Evolutionary conservation across 257 asterid genomes (phyloP), one percentile per base, ranked within the genome.

Genomic region (Solanum raphanifolium): DNA sequence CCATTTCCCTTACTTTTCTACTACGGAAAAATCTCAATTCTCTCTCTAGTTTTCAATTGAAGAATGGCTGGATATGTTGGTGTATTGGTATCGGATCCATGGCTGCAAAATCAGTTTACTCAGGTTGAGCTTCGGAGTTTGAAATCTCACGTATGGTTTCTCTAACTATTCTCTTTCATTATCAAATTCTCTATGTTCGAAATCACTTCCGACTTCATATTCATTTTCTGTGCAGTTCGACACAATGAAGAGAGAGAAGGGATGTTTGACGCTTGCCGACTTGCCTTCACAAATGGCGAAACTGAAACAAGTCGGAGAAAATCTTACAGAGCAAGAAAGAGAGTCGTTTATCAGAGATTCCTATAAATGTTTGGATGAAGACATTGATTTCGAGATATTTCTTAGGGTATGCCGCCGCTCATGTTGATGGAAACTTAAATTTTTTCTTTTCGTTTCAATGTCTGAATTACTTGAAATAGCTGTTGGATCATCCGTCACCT

Each of bases 281-380:
- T 89, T 97, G 94, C 95, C 98, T 90, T 93, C 89, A 88, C 96
- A 93, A 87, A 95, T 93, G 98, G 92, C 96, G 71, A 92, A 94
- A 89, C 94, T 97, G 90, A 97, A 95, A 89, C 97, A 97, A 88
- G 94, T 95, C 32, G 98, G 98, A 4, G 98, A 97, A 91, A 95
- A 90, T 93, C 95, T 95, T 34, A 91, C 98, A 85, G 98, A 92
- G 93, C 88, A 93, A 7, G 99, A 97, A 87, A 93, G 95, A 93
- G 92, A 95, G 83, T 93, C 91, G 62, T 92, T 94, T 91, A 93
- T 97, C 83, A 93, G 90, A 89, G 98, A 93, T 88, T 90, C 95
- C 87, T 92, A 94, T 88, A 92, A 93, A 92, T 87, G 91, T 90
- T 86, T 94, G 94, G 98, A 94, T 15, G 88, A 87, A 8, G 98